phyloP scores from a whole-genome alignment of 805 yeast species.

The Suhomyces emberorum region DNA sequence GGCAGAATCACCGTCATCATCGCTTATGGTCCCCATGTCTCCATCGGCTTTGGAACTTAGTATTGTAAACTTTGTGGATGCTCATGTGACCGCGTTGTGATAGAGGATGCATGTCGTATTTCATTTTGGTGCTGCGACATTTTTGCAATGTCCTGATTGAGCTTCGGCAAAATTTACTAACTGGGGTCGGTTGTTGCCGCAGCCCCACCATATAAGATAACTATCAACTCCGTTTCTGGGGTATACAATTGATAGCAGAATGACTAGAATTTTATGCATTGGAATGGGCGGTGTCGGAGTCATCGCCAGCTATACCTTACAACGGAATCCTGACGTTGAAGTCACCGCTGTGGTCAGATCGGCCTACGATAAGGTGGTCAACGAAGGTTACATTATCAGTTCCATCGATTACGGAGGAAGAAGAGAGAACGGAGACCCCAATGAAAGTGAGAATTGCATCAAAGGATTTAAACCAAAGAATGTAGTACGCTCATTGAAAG shows the following conservation, averaged over 20 bases:
- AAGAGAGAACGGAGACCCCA: constrained; percentile 11
- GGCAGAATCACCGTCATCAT: constrained; percentile 9
- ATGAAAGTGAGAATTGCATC: constrained; percentile 15
- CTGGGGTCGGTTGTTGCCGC: neutral
- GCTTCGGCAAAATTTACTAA: constrained; percentile 1
- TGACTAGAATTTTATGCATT: constrained; percentile 52
- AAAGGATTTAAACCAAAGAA: constrained; percentile 23
- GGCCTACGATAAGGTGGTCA: constrained; percentile 24
- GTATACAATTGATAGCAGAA: neutral
- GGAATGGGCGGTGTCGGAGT: constrained; percentile 91
- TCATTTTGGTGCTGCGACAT: too few species aligned
- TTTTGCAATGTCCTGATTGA: constrained; percentile 13
- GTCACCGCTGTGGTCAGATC: constrained; percentile 33
- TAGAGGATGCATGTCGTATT: too few species aligned
- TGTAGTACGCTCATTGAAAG: constrained; percentile 26
- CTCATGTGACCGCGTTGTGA: too few species aligned
- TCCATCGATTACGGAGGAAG: constrained; percentile 29
- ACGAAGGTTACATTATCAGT: constrained; percentile 27
- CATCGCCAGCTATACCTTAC: constrained; percentile 57
- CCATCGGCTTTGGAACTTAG: too few species aligned
- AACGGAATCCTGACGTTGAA: constrained; percentile 21
- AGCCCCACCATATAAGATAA: neutral
- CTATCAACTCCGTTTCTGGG: neutral
- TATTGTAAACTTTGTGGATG: too few species aligned
- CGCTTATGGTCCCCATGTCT: neutral